A percentile compares a stretch with the other conserved stretches of the same genome.
These are phyloP conservation scores for Pseudogymnoascus sp. DNA, from an alignment of 2,329 filamentous ascomycete species.

Conservation along the genomic window DNA sequence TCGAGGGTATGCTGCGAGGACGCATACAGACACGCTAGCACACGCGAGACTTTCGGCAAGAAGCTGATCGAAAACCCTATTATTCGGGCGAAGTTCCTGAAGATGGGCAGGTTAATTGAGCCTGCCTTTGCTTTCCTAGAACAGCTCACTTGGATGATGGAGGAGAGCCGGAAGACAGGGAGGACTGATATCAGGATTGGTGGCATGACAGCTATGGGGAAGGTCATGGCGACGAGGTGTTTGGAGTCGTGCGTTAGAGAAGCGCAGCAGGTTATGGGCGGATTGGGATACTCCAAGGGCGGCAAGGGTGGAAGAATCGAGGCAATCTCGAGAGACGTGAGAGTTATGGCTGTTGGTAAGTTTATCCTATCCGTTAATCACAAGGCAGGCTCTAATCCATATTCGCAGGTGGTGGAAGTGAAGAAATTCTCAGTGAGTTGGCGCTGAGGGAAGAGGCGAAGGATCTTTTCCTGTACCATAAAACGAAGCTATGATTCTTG, in stretches of 20 bases:
- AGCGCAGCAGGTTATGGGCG: conserved; percentile 47
- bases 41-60: conserved; percentile 49
- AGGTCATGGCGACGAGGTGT: conserved; percentile 44
- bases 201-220: conserved; percentile 43
- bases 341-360: conserved; percentile 35
- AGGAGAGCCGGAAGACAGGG: conserved; percentile 15
- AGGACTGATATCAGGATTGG: conserved; percentile 35
- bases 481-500: background rate
- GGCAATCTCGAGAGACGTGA: conserved; percentile 44
- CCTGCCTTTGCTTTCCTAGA: conserved; percentile 54
- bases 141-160: conserved; percentile 42
- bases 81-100: conserved; percentile 52
- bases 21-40: conserved; percentile 43
- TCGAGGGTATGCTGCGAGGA: conserved; percentile 48
- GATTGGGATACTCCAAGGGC: conserved; percentile 42
- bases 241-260: conserved; percentile 46
- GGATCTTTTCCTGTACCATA: conserved; percentile 18
- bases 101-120: conserved; percentile 51
- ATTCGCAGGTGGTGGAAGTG: conserved; percentile 25
- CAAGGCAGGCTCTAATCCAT: conserved; percentile 9
- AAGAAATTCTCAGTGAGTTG: conserved; percentile 28
- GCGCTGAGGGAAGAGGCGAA: conserved; percentile 27
- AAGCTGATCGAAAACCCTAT: conserved; percentile 50
- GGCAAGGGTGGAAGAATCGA: conserved; percentile 43
- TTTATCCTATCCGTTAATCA: background rate